Evolutionary conservation across 768 basidiomycete genomes (phyloP).

Genomic region (Paxillus involutus): DNA sequence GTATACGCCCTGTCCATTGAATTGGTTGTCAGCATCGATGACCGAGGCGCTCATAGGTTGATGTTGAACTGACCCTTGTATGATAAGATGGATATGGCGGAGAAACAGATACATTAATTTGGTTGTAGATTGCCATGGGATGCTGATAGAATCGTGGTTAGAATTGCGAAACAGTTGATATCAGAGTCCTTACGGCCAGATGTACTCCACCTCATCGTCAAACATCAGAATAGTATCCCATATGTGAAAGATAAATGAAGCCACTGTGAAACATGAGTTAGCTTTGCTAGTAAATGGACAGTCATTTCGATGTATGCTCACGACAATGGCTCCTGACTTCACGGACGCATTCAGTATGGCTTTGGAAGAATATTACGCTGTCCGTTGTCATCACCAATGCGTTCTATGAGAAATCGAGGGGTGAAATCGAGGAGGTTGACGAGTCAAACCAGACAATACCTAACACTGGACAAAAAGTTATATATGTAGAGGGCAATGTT

Average conservation of each 20-base stretch:
- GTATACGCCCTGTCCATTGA: background rate
- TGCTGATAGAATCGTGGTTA: slow-evolving; percentile 2
- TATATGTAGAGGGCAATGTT: too few relatives aligned
- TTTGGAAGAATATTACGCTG: background rate
- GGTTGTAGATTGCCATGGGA: slow-evolving; percentile 9
- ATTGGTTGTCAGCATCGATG: background rate
- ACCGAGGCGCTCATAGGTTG: background rate
- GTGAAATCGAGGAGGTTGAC: background rate
- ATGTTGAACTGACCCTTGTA: background rate
- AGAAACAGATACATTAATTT: slow-evolving; percentile 20
- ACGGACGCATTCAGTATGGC: background rate
- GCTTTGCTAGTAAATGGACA: background rate
- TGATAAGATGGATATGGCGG: slow-evolving; percentile 1
- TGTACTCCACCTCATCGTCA: slow-evolving; percentile 22
- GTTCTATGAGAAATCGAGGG: background rate
- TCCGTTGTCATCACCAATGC: background rate
- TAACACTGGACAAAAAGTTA: too few relatives aligned
- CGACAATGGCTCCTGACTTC: background rate
- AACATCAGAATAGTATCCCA: slow-evolving; percentile 25
- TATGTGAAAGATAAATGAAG: slow-evolving; percentile 20
- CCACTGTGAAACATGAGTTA: slow-evolving; percentile 11
- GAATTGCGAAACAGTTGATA: background rate
- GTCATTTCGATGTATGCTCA: background rate
- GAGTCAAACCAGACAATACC: background rate
- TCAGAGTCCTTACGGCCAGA: slow-evolving; percentile 25